Evolutionary conservation across 495 filamentous ascomycete genomes (phyloP), one percentile per base, ranked within the genome.

Genomic region (Hypomontagnella monticulosa): DNA sequence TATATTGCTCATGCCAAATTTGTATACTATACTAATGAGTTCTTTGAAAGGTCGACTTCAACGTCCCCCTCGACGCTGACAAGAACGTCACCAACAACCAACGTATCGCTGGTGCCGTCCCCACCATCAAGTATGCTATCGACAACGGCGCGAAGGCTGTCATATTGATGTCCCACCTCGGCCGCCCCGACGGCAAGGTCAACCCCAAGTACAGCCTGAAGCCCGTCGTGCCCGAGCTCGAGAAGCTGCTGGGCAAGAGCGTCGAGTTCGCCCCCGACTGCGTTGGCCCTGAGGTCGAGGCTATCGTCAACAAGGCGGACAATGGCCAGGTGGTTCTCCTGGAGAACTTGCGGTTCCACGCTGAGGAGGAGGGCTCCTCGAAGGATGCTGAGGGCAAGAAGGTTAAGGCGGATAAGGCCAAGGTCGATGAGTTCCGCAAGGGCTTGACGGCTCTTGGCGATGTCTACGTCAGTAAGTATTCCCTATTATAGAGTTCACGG

Each of bases 51-150:
- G 94, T 99, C 70, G 95, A 99, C 84, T 99, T 99, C 88, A 99
- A 99, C 81, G 95, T 99, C 49, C 95, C 95, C 67, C 92, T 97
- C 75, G 91, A 98, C 75, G 85, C 82, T 65, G 81, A 93, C 62
- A 90, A 90, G 83, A 93, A 94, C n/a, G 85, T 97, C 76, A 97
- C 95, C 76, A 98, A 98, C 85, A 91, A 89, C 78, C 96, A 98
- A 80, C 94, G 95, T 80, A 98, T 99, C 71, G 94, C 93, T 75
- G 95, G 95, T 75, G 95, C 95, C 72, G 80, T 98, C 69, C 95
- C 96, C 73, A 97, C 95, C 63, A 98, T 99, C 84, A 97, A 97
- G 82, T 93, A 99, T 78, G 96, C 95, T 76, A 83, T 93, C 74
- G 93, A 97, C 69, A 76, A 97, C 81, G 91, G 91, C 69, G 96